Evolutionary conservation across 805 yeast genomes (phyloP).

Genomic region (Barnettozyma siamensis): DNA sequence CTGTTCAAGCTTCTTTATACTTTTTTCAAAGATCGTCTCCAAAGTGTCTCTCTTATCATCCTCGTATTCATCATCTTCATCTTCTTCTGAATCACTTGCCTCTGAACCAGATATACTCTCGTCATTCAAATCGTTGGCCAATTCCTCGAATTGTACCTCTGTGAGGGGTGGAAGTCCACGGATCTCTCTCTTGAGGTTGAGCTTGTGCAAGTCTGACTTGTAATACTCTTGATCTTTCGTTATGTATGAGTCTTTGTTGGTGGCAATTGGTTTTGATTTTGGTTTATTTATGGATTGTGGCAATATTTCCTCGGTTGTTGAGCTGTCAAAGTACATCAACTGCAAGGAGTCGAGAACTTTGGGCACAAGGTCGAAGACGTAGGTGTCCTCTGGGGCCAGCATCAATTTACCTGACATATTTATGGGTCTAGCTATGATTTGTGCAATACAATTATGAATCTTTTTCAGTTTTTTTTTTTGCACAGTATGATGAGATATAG

Average conservation of each 20-base stretch:
- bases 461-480: no score
- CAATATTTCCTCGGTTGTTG: slow-evolving; percentile 33
- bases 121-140: slow-evolving; percentile 46
- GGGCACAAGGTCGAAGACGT: slow-evolving; percentile 41
- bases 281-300: background rate
- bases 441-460: no score
- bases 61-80: slow-evolving; percentile 20
- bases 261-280: background rate
- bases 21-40: slow-evolving; percentile 20
- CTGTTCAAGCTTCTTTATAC: slow-evolving; percentile 16
- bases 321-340: slow-evolving; percentile 49
- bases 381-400: slow-evolving; percentile 31
- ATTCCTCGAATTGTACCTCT: slow-evolving; percentile 52
- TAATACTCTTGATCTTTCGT: slow-evolving; percentile 37
- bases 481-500: no score
- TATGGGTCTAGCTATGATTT: no score
- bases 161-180: slow-evolving; percentile 40
- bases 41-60: slow-evolving; percentile 11
- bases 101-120: slow-evolving; percentile 58
- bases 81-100: slow-evolving; percentile 28
- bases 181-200: slow-evolving; percentile 51
- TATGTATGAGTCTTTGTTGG: slow-evolving; percentile 2
- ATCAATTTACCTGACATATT: no score
- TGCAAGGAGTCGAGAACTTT: slow-evolving; percentile 40
- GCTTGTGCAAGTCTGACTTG: slow-evolving; percentile 52